Evolutionary conservation across 495 filamentous ascomycete species (phyloP), one percentile per base, ranked within the genome.

Genomic region (Lasiosphaeris hirsuta): DNA sequence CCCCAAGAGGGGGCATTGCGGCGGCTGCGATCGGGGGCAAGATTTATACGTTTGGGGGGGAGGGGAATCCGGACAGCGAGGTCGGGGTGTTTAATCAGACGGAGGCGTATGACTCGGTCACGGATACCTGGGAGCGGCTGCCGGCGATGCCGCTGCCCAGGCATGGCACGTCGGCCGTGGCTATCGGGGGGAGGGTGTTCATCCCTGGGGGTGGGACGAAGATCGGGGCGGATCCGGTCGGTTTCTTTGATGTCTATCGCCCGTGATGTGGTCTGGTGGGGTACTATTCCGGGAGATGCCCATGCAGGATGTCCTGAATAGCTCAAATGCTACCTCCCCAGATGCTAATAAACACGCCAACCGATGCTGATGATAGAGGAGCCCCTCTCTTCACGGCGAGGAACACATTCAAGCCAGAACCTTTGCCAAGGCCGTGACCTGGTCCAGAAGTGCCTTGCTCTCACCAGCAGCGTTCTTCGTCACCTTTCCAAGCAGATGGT

Each of bases 401-500:
- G n/a, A n/a, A n/a, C n/a, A n/a, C n/a, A 47, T 36, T 56, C 69
- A 76, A 13, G 38, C 43, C 43, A 76, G 37, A 15, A 66, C 56
- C 8, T 58, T 69, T 0, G 74, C 67, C 41, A 79, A 53, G 0
- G 63, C 58, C 4, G 59, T 70, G 2, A 80, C 71, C 58, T 75
- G 65, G 46, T 78, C 69, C 45, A 68, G 48, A 17, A 77, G 58
- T 5, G 37, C 41, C 63, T 77, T 51, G 30, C 57, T 60, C 64
- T 78, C 72, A 51, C 67, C 60, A 0, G 71, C 64, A 0, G 72
- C 75, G 42, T 78, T 78, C 66, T 74, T 79, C 7, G 72, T 59
- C 11, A 81, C 75, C 72, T 81, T 79, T 36, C 74, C 75, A 7
- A 69, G 53, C 47, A 78, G 59, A 49, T 78, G 76, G 47, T 78